These are phyloP conservation scores for Alliaria petiolata DNA, from an alignment of 345 rosid species.

Conservation along the genomic window DNA sequence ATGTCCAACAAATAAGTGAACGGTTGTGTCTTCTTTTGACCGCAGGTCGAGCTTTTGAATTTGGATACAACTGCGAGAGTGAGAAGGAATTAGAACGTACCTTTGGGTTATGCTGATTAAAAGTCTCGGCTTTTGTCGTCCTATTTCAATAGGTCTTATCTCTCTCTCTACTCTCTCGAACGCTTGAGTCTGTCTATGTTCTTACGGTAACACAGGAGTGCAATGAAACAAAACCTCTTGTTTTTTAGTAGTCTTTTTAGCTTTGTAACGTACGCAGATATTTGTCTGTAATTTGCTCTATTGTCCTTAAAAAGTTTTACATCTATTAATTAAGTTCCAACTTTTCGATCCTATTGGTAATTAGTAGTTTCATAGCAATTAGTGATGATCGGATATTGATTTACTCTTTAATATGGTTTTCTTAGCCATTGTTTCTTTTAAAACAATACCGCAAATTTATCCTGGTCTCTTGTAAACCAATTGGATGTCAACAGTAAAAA, in stretches of 20 bases:
- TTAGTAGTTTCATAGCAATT: too few species aligned
- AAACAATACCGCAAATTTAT: too few species aligned
- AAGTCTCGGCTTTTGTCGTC: background rate
- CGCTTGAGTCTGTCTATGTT: background rate
- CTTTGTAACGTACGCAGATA: background rate
- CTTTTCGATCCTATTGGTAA: background rate
- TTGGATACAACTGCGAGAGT: constrained; percentile 85
- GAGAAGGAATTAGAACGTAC: constrained; percentile 79
- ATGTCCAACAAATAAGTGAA: constrained; percentile 4
- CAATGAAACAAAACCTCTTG: constrained; percentile 10
- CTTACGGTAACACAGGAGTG: too few species aligned
- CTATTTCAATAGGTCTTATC: constrained; percentile 5
- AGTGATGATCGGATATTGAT: too few species aligned
- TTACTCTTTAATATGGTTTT: too few species aligned
- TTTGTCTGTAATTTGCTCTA: background rate
- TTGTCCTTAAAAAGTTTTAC: background rate
- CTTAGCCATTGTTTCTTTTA: too few species aligned
- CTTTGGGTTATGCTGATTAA: constrained; percentile 73
- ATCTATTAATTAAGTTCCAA: constrained; percentile 5
- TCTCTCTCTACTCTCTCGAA: background rate
- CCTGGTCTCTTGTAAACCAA: too few species aligned
- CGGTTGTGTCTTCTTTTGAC: background rate
- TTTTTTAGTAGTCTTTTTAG: background rate
- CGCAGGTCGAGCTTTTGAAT: constrained; percentile 70
- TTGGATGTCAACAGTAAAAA: too few species aligned